Percentiles rank a stretch among this genome's conserved stretches.
Conservation (phyloP, 192 early-diverging fungal species). For the Coemansia furcata region DNA sequence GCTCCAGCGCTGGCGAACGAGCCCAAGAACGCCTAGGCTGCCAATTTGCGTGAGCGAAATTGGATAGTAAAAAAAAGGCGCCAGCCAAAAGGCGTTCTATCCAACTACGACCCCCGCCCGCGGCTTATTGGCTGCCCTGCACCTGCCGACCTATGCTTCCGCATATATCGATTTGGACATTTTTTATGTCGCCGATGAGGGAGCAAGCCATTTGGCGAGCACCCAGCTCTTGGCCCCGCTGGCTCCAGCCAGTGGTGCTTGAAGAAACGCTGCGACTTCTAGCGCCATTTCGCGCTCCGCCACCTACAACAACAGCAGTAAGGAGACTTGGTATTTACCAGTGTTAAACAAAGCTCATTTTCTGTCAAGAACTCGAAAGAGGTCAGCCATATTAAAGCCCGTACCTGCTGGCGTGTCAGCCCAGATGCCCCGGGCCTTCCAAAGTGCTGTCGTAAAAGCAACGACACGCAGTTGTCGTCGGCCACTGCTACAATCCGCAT, state of each 20-base stretch:
- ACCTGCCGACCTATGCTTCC: neutral
- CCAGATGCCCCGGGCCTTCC: neutral
- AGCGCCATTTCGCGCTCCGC: conserved; percentile 36
- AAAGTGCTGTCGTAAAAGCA: conserved; percentile 18
- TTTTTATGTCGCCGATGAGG: neutral
- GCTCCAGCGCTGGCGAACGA: neutral
- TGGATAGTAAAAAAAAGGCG: neutral
- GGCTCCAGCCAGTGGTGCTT: conserved; percentile 24
- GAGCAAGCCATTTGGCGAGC: conserved; percentile 20
- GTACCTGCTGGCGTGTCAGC: conserved; percentile 18
- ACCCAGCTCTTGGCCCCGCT: conserved; percentile 22
- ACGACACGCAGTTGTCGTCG: conserved; percentile 9
- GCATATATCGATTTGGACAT: neutral
- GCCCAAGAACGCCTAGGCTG: conserved; percentile 4
- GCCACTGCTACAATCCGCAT: conserved; percentile 17
- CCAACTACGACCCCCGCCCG: neutral
- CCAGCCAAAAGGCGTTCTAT: neutral
- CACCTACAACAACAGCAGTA: conserved; percentile 6
- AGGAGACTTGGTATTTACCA: too few species aligned
- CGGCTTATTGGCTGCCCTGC: conserved; percentile 6
- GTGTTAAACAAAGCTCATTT: neutral
- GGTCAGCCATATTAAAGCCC: neutral
- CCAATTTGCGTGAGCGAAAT: neutral
- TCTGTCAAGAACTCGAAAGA: neutral
- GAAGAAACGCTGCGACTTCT: conserved; percentile 37